Conservation (phyloP, 805 yeast species). For the Candida montana region DNA sequence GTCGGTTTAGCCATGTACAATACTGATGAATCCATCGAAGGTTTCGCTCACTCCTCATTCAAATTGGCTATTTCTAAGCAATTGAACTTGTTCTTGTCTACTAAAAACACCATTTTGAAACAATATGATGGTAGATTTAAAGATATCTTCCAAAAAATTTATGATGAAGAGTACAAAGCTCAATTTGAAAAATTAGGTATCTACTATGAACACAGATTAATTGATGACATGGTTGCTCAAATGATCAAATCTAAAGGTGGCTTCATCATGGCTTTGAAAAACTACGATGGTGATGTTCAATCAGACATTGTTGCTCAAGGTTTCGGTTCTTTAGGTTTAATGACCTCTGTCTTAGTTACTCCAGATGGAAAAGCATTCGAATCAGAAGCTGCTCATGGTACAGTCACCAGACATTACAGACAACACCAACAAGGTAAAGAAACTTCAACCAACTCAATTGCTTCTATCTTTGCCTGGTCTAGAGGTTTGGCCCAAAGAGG, state of each 20-base stretch:
- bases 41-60: conserved; percentile 78
- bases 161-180: conserved; percentile 49
- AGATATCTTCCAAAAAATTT: conserved; percentile 69
- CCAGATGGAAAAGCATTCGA: conserved; percentile 86
- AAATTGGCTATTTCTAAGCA: conserved; percentile 62
- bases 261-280: conserved; percentile 72
- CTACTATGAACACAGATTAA: conserved; percentile 74
- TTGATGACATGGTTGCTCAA: conserved; percentile 87
- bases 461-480: conserved; percentile 84
- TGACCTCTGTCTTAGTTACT: conserved; percentile 79
- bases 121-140: conserved; percentile 79
- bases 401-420: conserved; percentile 83
- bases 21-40: conserved; percentile 70
- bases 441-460: conserved; percentile 81
- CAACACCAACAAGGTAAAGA: conserved; percentile 77
- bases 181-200: conserved; percentile 57
- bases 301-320: conserved; percentile 86
- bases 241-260: conserved; percentile 85
- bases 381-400: conserved; percentile 84
- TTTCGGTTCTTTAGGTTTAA: conserved; percentile 76
- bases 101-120: conserved; percentile 78
- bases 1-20: conserved; percentile 82
- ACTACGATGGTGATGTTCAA: conserved; percentile 84
- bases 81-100: conserved; percentile 61
- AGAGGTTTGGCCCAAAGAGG: conserved; percentile 82